Evolutionary conservation across 1,139 yeast species (phyloP).

Genomic region (Zygosaccharomyces sapae): DNA sequence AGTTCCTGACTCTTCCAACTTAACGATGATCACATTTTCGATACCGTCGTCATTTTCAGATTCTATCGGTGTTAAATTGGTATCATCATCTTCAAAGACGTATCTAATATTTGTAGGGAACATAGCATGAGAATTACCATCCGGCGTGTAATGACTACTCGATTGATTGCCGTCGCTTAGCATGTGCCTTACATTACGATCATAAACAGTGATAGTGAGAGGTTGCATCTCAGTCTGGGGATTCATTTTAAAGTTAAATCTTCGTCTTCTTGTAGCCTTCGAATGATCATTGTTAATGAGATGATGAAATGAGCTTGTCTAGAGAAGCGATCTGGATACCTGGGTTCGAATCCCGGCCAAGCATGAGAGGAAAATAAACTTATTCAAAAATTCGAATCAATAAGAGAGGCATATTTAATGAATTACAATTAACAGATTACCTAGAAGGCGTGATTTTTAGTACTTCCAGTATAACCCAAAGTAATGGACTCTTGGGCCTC

Average conservation of each 20-base stretch:
- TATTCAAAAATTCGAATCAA: too few relatives aligned
- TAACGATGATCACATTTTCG: conserved; percentile 36
- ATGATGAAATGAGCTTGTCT: too few relatives aligned
- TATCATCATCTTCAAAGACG: conserved; percentile 36
- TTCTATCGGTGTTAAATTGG: conserved; percentile 15
- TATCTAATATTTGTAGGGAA: conserved; percentile 33
- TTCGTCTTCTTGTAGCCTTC: too few relatives aligned
- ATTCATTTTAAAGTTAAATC: too few relatives aligned
- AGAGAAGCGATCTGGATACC: background rate
- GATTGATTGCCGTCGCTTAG: conserved; percentile 12
- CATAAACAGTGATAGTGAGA: conserved; percentile 16
- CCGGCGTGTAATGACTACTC: conserved; percentile 14
- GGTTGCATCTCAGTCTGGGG: conserved; percentile 15
- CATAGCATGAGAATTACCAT: conserved; percentile 17
- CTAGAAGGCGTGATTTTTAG: too few relatives aligned
- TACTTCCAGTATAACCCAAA: too few relatives aligned
- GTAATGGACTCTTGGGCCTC: too few relatives aligned
- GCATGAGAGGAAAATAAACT: too few relatives aligned
- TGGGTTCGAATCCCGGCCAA: background rate
- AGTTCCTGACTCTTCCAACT: conserved; percentile 29
- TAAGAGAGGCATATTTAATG: too few relatives aligned
- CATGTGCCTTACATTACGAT: conserved; percentile 16
- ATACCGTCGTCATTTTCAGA: conserved; percentile 22
- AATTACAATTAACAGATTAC: too few relatives aligned
- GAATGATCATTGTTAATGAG: too few relatives aligned